Percentiles rank a stretch among this genome's conserved stretches.
These are phyloP conservation scores for Carex cristatella DNA, from an alignment of 176 grass and related monocot genomes.

Conservation along the genomic window DNA sequence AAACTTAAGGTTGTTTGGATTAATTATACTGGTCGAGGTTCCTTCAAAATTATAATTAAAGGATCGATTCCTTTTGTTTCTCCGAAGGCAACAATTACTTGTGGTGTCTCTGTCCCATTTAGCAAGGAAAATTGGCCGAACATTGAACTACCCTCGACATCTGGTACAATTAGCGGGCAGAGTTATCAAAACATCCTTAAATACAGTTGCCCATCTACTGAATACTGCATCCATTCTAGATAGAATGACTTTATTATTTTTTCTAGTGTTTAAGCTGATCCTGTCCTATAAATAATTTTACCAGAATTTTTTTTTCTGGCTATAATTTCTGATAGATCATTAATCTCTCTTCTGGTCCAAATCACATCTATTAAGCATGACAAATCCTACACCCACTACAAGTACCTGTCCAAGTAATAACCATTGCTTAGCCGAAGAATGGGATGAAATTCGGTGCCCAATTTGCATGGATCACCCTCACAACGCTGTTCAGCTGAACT, in stretches of 20 bases:
- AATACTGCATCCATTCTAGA: not conserved
- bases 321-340: not conserved
- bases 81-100: not conserved
- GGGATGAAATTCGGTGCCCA: constrained; percentile 64
- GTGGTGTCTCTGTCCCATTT: not conserved
- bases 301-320: not conserved
- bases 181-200: not conserved
- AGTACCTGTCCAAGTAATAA: not conserved
- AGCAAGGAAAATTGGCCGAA: not conserved
- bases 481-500: constrained; percentile 63
- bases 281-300: not conserved
- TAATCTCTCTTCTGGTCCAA: not conserved
- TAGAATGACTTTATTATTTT: not conserved
- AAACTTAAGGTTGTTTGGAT: not conserved
- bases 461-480: constrained; percentile 93
- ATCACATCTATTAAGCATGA: not conserved
- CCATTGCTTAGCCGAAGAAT: constrained; percentile 41
- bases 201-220: not conserved
- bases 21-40: not conserved
- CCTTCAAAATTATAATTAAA: not conserved
- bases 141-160: not conserved
- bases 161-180: not conserved
- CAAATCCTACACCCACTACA: not conserved
- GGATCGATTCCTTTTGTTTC: not conserved
- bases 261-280: not conserved